Evolutionary conservation across 345 rosid genomes (phyloP), one percentile per base, ranked within the genome.

Genomic region (Eucalyptus cloeziana): DNA sequence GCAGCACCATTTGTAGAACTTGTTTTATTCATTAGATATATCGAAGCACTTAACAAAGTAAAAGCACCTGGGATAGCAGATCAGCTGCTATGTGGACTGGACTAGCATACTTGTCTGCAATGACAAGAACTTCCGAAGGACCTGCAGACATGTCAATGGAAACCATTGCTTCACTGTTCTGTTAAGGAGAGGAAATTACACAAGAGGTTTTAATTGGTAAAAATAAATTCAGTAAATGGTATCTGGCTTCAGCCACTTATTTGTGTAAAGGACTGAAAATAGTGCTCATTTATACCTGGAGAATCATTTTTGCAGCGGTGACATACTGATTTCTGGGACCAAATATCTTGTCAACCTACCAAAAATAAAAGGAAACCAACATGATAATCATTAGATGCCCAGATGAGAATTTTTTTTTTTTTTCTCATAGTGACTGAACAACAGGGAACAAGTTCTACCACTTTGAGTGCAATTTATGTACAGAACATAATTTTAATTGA

Each of bases 131-230:
- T 92, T 97, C 99, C 52, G 98, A 96, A 94, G 99, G 99, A 62
- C 99, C 99, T 87, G 98, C 99, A 83, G 99, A 99, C 99, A 97
- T 96, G 94, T 97, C 99, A 92, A 97, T 97, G 4, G 99, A 95
- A 89, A 97, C 91, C 99, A 97, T 96, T 90, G 99, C 99, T 92
- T 96, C 99, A 79, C 98, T 97, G 91, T 97, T 97, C 99, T 97
- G 96, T 87, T 58, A 47, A 86, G 56, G 80, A 69, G 54, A 90
- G 7, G 87, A 83, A 45, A 79, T 49, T 13, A 87, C 9, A 88
- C 56, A 50, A 56, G 86, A 40, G 44, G 67, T 58, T 5, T 43
- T 43, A 43, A 43, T 43, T 43, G 43, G 45, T 43, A 7, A 67
- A 7, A 87, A 87, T 4, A 67, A 40, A 64, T 87, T 54, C 64